These are phyloP conservation scores for Trichaptum fuscoviolaceum DNA, from an alignment of 768 basidiomycete species.

Conservation along the genomic window DNA sequence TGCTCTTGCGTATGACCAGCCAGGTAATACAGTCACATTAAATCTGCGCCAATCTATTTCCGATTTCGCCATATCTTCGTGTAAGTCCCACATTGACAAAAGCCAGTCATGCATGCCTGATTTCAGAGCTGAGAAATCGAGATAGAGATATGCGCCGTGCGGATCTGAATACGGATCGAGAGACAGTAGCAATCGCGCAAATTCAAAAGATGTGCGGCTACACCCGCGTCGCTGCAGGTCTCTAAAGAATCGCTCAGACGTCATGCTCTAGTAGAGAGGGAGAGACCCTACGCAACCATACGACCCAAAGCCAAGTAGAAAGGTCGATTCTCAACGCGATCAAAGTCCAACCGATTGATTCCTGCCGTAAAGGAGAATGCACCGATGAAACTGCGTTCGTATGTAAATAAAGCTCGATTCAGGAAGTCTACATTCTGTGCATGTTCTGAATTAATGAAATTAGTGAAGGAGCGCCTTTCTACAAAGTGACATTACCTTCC, in stretches of 20 bases:
- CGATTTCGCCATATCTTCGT: constrained; percentile 26
- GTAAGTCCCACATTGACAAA: constrained; percentile 56
- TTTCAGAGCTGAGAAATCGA: constrained; percentile 85
- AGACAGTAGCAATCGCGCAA: constrained; percentile 76
- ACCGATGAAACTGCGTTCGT: constrained; percentile 85
- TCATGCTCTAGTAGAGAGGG: background rate
- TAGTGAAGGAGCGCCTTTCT: background rate
- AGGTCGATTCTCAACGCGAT: constrained; percentile 84
- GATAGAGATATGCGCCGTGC: constrained; percentile 75
- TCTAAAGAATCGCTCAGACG: constrained; percentile 28
- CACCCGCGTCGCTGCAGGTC: constrained; percentile 88
- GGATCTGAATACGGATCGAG: constrained; percentile 88
- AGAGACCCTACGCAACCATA: constrained; percentile 59
- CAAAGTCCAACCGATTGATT: constrained; percentile 81
- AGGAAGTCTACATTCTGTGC: constrained; percentile 80
- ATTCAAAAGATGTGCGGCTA: constrained; percentile 86
- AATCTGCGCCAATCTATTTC: constrained; percentile 19
- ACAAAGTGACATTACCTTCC: constrained; percentile 52
- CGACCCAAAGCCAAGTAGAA: constrained; percentile 88
- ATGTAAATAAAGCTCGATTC: constrained; percentile 91
- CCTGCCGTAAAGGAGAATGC: constrained; percentile 83
- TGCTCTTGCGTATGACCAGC: constrained; percentile 69
- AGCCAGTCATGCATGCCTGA: constrained; percentile 79
- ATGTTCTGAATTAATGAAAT: constrained; percentile 49
- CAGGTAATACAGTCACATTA: constrained; percentile 65